Evolutionary conservation across 176 grass and related monocot genomes (phyloP), one percentile per base, ranked within the genome.

Genomic region (Olyra latifolia): DNA sequence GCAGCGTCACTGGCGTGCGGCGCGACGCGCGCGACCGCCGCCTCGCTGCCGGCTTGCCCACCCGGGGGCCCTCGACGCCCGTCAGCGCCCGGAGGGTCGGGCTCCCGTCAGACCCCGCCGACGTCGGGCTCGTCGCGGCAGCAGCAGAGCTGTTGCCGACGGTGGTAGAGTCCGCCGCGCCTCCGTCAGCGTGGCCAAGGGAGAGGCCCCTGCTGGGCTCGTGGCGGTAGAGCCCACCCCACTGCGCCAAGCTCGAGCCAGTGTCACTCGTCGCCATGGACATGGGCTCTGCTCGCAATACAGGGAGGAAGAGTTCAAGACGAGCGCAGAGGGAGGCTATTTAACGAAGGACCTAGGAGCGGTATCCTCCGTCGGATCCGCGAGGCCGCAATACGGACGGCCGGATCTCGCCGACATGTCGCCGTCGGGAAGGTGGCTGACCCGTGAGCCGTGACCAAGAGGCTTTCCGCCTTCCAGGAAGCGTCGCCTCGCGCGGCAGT

Each of bases 1-100:
- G 90, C 66, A 99, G 76, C 66, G 96, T 95, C 12, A 92, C 90
- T 1, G 96, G 96, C 16, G 96, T 88, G 41, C 93, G 77, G 7
- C 93, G 83, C 45, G 93, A 97, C 60, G 93, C 90, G 6, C 93
- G 43, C 1, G 93, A 84, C 32, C 93, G 77, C 12, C 91, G 56
- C 41, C 85, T 78, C 6, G 75, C 78, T 22, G 44, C 24, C 44
- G 88, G 87, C 86, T 97, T 97, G 5, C 88, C 93, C 8, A 67
- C 49, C 9, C 90, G 75, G 0, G 81, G 52, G 12, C 90, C 88
- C 39, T 88, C 85, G 2, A 77, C 49, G 19, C 48, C 82, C 6
- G 0, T 20, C 2, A 4, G 69, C 0, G 69, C 53, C 29, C 66
- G 69, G 2, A 61, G 69, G 1, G 62, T 61, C 13, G 82, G 88